Conservation (phyloP, 2,329 filamentous ascomycete species). For the Cercospora sp. region DNA sequence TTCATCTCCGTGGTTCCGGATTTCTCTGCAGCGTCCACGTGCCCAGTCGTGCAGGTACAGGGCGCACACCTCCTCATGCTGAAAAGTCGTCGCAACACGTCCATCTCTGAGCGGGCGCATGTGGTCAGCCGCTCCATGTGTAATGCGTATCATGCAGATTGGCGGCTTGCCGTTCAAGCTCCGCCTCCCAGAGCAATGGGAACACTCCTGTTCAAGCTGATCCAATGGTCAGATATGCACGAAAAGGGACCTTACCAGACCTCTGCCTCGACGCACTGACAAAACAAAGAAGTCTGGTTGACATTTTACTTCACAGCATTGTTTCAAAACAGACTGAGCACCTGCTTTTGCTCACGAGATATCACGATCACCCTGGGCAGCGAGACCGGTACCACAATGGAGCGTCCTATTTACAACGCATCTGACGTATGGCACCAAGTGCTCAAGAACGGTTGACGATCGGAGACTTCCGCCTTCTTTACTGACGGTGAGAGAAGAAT, state of each 20-base stretch:
- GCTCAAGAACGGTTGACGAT: neutral
- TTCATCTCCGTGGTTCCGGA: neutral
- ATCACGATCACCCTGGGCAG: neutral
- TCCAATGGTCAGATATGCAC: neutral
- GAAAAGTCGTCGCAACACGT: neutral
- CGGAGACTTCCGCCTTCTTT: neutral
- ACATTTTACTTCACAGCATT: neutral
- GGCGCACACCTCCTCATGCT: neutral
- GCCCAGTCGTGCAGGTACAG: neutral
- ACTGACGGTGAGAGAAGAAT: neutral
- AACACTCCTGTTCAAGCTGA: neutral
- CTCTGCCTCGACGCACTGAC: neutral
- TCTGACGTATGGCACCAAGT: neutral
- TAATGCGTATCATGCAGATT: neutral
- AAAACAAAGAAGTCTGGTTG: neutral
- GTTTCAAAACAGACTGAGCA: neutral
- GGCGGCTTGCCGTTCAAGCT: neutral
- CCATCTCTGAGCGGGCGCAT: neutral
- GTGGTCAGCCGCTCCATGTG: neutral
- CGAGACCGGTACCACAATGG: neutral
- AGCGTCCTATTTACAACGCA: neutral
- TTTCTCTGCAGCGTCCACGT: neutral
- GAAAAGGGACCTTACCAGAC: neutral
- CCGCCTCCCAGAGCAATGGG: neutral
- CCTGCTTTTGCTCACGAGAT: neutral